Evolutionary conservation across 352 stramenopile species (phyloP), one percentile per base, ranked within the genome.

Genomic region (Pythium graminicola): DNA sequence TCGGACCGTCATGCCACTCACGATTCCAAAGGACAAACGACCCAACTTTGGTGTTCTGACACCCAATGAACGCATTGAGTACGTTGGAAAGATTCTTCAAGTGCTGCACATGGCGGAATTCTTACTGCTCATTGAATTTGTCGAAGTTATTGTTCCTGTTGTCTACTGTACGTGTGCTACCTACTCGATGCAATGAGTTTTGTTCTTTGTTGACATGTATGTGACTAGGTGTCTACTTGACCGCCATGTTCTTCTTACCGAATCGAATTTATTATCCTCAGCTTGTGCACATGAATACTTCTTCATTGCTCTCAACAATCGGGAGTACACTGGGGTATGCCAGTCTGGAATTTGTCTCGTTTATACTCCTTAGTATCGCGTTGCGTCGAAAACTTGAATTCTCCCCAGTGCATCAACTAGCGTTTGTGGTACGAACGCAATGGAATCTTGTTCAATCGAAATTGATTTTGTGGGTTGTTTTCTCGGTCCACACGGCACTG

Each of bases 371-470:
- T 23, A 44, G 56, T 28, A 8, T 20, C 9, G 16, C 47, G 14
- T 14, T 56, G 6, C 26, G 9, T n/a, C 54, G 54, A 8, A 22
- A 26, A 1, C 19, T 56, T n/a, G 39, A 38, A 10, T 13, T 46
- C 7, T 65, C 65, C n/a, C 50, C 52, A 2, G 3, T 70, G 6
- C 55, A 73, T n/a, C 67, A 68, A 10, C 24, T 79, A 14, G 66
- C 63, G 29, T 76, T 78, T 22, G 63, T 73, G 10, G 40, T 78
- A 13, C 66, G 73, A 38, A 71, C 50, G 4, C 66, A 78, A 28
- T 51, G 42, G 24, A 19, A 64, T 23, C 36, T 67, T 9, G 58
- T 72, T 22, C 57, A 70, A 31, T 58, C 53, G 38, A 71, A 70
- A 14, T 50, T 74, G 20, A 22, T 74, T 9, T 17, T 51, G 0